phyloP scores from a whole-genome alignment of 1,284 basidiomycete genomes.

The Trichosporon coremiiforme region DNA sequence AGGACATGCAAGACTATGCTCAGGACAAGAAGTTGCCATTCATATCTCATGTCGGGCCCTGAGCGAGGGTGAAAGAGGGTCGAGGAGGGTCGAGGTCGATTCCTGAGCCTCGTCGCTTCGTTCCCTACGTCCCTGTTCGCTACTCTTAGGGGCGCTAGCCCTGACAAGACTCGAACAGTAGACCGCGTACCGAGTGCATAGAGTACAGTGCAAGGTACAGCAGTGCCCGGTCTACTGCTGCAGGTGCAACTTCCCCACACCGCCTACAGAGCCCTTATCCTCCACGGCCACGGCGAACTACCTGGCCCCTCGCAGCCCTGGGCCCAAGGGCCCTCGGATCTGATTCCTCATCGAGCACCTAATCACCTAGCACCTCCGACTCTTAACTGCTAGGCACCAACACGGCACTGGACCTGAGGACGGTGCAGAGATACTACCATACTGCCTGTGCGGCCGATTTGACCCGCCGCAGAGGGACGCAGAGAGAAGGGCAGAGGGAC shows the following conservation, averaged over 20 bases:
- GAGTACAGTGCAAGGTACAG: background rate
- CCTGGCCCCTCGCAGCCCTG: background rate
- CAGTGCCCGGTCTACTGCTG: background rate
- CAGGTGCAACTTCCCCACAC: background rate
- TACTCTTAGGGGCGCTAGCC: background rate
- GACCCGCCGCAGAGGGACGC: constrained; percentile 1
- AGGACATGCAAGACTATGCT: background rate
- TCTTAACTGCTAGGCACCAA: background rate
- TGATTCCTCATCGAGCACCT: background rate
- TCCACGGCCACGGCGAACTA: constrained; percentile 3
- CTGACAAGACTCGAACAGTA: background rate
- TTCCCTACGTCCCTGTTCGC: background rate
- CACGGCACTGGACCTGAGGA: background rate
- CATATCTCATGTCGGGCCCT: background rate
- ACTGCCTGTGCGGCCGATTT: constrained; percentile 15
- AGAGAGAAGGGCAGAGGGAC: background rate
- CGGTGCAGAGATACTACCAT: background rate
- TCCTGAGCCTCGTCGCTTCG: background rate
- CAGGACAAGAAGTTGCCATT: background rate
- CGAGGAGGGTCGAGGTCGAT: background rate
- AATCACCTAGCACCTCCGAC: background rate
- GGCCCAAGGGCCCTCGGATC: constrained; percentile 5
- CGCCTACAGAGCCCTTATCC: background rate
- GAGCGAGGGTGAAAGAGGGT: background rate
- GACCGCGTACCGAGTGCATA: background rate